Conservation (phyloP, 257 asterid species). For the Plantago elongata region DNA sequence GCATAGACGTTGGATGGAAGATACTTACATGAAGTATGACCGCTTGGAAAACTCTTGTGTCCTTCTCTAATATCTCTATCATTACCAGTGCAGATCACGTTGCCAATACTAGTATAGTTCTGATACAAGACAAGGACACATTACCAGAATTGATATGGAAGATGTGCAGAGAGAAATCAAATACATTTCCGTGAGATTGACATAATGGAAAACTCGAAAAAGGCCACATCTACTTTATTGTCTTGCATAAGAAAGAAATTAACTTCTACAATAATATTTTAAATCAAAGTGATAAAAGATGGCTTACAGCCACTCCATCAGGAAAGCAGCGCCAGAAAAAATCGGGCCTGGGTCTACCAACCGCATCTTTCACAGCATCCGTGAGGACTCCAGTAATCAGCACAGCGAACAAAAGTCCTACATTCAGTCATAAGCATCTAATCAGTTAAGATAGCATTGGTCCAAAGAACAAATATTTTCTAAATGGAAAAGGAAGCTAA, state of each 20-base stretch:
- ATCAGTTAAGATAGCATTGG: background rate
- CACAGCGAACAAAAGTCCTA: constrained; percentile 68
- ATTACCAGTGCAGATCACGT: constrained; percentile 67
- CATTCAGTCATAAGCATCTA: constrained; percentile 20
- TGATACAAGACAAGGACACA: constrained; percentile 20
- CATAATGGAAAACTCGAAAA: background rate
- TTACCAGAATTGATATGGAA: background rate
- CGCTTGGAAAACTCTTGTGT: constrained; percentile 93
- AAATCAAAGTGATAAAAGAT: background rate
- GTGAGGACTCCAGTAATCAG: constrained; percentile 77
- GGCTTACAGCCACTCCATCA: constrained; percentile 60
- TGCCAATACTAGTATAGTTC: constrained; percentile 58
- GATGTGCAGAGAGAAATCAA: background rate
- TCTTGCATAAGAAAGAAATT: background rate
- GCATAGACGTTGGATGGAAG: background rate
- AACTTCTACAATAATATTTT: background rate
- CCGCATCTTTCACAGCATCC: constrained; percentile 75
- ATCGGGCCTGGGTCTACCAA: constrained; percentile 83
- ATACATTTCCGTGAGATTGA: background rate
- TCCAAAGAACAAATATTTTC: no score
- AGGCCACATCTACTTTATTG: background rate
- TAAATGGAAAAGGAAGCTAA: no score
- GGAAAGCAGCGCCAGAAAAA: constrained; percentile 97
- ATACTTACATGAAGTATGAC: constrained; percentile 72
- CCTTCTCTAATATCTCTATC: constrained; percentile 69